A percentile compares a stretch with the other conserved stretches of the same genome.
phyloP scores from a whole-genome alignment of 1,284 basidiomycete genomes.

The Irpex sp. region DNA sequence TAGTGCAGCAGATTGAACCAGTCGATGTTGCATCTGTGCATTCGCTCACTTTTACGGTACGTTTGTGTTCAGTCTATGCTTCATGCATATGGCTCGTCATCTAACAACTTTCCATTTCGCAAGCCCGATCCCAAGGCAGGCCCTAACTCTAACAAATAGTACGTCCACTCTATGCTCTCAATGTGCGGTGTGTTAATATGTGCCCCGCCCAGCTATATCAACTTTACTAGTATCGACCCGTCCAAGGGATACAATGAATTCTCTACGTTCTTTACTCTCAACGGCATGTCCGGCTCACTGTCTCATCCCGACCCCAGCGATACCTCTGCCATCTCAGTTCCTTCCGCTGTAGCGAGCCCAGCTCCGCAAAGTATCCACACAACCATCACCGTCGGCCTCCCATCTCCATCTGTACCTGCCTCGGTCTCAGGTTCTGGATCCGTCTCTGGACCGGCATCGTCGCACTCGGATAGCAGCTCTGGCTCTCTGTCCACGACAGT shows the following conservation, averaged over 20 bases:
- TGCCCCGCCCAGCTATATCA: conserved; percentile 45
- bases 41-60: conserved; percentile 37
- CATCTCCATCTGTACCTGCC: conserved; percentile 4
- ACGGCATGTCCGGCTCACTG: conserved; percentile 58
- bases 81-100: neutral
- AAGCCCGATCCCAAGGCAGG: conserved; percentile 42
- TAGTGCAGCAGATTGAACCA: conserved; percentile 45
- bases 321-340: conserved; percentile 43
- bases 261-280: conserved; percentile 56
- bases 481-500: neutral
- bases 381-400: conserved; percentile 9
- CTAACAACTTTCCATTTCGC: neutral
- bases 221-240: conserved; percentile 44
- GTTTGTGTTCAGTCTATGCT: neutral
- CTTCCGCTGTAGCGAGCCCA: conserved; percentile 31
- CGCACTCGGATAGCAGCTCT: neutral
- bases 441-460: conserved; percentile 3
- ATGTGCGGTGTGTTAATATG: neutral
- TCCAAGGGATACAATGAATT: conserved; percentile 39
- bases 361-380: conserved; percentile 16
- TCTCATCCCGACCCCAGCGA: conserved; percentile 42
- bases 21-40: conserved; percentile 33
- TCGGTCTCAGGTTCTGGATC: neutral
- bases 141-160: conserved; percentile 53
- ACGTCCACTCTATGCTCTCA: conserved; percentile 19